Percentiles rank a stretch among this genome's conserved stretches.
Conservation (phyloP, 2,329 filamentous ascomycete genomes). For the Aspergillus vadensis region DNA sequence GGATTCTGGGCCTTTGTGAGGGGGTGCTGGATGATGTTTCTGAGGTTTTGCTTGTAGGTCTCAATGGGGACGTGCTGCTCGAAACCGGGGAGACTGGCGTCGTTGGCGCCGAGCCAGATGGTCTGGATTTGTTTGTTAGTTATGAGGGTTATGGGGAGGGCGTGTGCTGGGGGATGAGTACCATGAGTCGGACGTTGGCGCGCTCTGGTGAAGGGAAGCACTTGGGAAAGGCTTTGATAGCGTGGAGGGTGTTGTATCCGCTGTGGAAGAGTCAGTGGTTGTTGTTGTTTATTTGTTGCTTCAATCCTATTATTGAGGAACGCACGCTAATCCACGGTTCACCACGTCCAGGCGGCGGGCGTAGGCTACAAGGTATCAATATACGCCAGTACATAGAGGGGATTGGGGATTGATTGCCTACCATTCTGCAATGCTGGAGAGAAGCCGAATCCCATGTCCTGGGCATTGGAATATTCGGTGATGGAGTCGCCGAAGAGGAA, state of each 20-base stretch:
- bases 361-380: constrained; percentile 58
- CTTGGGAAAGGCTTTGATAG: constrained; percentile 66
- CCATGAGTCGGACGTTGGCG: constrained; percentile 50
- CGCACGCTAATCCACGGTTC: constrained; percentile 76
- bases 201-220: constrained; percentile 69
- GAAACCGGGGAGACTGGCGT: constrained; percentile 70
- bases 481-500: constrained; percentile 91
- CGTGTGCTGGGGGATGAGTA: constrained; percentile 17
- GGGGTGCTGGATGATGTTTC: constrained; percentile 71
- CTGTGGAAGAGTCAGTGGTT: constrained; percentile 36
- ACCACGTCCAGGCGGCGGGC: constrained; percentile 79
- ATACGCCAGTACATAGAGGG: constrained; percentile 3
- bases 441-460: constrained; percentile 71
- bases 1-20: constrained; percentile 69
- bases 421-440: constrained; percentile 69
- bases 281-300: constrained; percentile 3
- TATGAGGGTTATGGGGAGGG: no score
- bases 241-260: constrained; percentile 81
- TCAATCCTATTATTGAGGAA: not conserved
- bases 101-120: constrained; percentile 87
- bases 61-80: constrained; percentile 78
- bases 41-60: constrained; percentile 72
- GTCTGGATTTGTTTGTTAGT: constrained; percentile 52
- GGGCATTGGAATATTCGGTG: constrained; percentile 66
- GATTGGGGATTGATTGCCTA: constrained; percentile 44